These are phyloP conservation scores for Spiraea crenata DNA, from an alignment of 331 rosid species.

Conservation along the genomic window DNA sequence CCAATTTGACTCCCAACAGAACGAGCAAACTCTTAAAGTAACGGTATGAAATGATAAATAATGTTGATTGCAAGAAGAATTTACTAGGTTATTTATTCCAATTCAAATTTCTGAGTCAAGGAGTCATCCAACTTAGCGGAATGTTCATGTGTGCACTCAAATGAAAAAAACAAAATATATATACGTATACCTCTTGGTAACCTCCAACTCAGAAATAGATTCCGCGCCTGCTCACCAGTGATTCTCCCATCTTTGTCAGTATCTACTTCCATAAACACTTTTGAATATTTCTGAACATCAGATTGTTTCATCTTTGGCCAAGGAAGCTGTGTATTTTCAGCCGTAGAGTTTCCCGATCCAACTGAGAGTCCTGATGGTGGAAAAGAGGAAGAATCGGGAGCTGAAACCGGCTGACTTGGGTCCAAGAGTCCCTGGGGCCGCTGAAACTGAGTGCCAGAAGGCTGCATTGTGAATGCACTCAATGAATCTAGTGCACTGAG, in stretches of 20 bases:
- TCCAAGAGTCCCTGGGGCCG: constrained; percentile 46
- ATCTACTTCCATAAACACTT: constrained; percentile 92
- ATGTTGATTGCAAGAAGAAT: neutral
- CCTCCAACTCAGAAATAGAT: constrained; percentile 94
- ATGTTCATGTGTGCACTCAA: neutral
- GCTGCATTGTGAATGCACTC: constrained; percentile 56
- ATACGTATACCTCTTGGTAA: constrained; percentile 78
- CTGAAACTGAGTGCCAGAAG: constrained; percentile 48
- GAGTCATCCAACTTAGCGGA: neutral
- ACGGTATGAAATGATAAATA: neutral
- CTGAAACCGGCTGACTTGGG: constrained; percentile 51
- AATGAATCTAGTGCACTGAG: constrained; percentile 61
- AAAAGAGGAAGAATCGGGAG: constrained; percentile 52
- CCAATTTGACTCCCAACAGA: neutral
- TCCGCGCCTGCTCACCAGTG: constrained; percentile 95
- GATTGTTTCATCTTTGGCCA: constrained; percentile 99
- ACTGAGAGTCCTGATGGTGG: constrained; percentile 52
- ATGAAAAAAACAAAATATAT: neutral
- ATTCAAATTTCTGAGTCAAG: neutral
- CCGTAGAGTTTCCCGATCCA: constrained; percentile 52
- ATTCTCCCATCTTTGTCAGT: constrained; percentile 90
- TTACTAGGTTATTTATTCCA: neutral
- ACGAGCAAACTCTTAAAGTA: neutral
- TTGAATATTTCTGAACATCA: constrained; percentile 83
- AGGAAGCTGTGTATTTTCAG: constrained; percentile 55